Evolutionary conservation across 768 basidiomycete genomes (phyloP), one percentile per base, ranked within the genome.

Genomic region (Gloeopeniophorella convolvens): DNA sequence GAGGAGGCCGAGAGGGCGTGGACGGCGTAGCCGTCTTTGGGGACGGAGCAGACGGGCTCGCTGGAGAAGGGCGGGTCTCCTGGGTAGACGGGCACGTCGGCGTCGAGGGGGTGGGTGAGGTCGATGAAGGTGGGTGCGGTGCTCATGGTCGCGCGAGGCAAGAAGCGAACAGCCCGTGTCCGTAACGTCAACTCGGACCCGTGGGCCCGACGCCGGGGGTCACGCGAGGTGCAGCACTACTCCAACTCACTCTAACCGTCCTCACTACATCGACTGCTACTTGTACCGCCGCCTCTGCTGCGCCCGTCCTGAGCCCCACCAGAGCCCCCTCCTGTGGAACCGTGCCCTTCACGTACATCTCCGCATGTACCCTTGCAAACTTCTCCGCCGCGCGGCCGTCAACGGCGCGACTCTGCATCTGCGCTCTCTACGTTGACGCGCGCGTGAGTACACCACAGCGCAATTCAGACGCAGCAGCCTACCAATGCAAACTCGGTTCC

Each of bases 41-140:
- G 43, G 24, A 63, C 44, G 4, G 54, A 56, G 35, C 36, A 32
- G 21, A 28, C 51, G 5, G 49, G 59, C 21, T 36, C 34, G 30
- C 45, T 59, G 8, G 42, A 46, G 49, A 65, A 65, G 3, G 37
- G 47, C 4, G 63, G 64, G 40, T 65, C 64, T 7, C 64, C 64
- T 6, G 64, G 64, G 46, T 65, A 65, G 35, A 60, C 37, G 2
- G 45, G 58, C 42, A 55, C 42, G 12, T 39, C 34, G 1, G 9
- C 10, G 31, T 60, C 40, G 24, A 60, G 41, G 1, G 35, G 44
- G 24, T 60, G 60, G 6, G 59, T 54, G 30, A 60, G 54, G 52
- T 60, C 60, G 37, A 57, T 48, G 30, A 60, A 13, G 3, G 39
- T 51, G 24, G 27, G 23, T 37, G 24, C 15, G 43, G 47, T 42